Percentiles rank a stretch among this genome's conserved stretches.
Conservation (phyloP, 2,329 filamentous ascomycete genomes). For the Tolypocladium ovalisporum region DNA sequence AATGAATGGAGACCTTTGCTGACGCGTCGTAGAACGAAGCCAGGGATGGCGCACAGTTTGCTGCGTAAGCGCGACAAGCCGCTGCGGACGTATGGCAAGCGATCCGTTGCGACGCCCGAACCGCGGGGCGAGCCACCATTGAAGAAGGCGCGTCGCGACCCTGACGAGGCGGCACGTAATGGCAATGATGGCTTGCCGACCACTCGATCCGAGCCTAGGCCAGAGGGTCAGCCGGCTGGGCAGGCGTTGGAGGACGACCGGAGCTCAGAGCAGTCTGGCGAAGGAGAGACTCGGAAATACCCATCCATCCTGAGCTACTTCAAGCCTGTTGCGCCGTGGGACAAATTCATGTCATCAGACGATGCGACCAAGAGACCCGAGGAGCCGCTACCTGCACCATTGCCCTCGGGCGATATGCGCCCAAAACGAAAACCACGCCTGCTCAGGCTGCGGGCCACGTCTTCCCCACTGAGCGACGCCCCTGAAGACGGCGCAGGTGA, state of each 20-base stretch:
- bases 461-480: conserved; percentile 5
- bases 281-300: conserved; percentile 4
- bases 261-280: not conserved
- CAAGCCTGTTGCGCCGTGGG: conserved; percentile 16
- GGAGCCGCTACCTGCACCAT: conserved; percentile 5
- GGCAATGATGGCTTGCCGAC: not conserved
- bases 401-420: conserved; percentile 3
- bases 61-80: conserved; percentile 20
- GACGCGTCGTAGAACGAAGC: conserved; percentile 18
- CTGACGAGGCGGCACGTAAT: not conserved
- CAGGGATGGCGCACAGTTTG: conserved; percentile 9
- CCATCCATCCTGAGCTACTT: conserved; percentile 31
- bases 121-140: conserved; percentile 11
- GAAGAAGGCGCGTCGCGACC: conserved; percentile 14
- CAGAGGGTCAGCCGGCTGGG: not conserved
- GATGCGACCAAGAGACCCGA: not conserved
- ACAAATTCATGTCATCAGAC: conserved; percentile 1
- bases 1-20: not conserved
- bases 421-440: conserved; percentile 14
- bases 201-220: not conserved
- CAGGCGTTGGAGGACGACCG: not conserved
- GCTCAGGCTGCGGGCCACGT: conserved; percentile 15
- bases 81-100: conserved; percentile 29
- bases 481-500: conserved; percentile 1
- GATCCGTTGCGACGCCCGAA: conserved; percentile 13